Evolutionary conservation across 2,329 filamentous ascomycete genomes (phyloP), one percentile per base, ranked within the genome.

Genomic region (Raffaelea ambrosiae): DNA sequence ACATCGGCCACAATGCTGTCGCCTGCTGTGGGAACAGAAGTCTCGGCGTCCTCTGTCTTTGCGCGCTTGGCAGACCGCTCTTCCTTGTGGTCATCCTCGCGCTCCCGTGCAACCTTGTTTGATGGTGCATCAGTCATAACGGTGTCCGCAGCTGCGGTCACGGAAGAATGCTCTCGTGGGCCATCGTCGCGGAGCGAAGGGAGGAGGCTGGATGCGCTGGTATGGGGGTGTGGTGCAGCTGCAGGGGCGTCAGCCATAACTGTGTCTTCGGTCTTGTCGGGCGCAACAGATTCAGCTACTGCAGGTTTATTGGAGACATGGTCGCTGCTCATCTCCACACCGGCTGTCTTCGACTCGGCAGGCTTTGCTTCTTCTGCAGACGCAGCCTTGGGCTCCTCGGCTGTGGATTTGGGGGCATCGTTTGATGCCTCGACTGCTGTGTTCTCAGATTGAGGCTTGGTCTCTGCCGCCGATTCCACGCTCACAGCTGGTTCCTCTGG

Each of bases 1-100:
- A 57, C 8, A 9, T 19, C 14, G 43, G 45, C 63, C 58, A 13
- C 26, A 29, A 29, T 9, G 31, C 20, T 18, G 21, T 10, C 11
- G 16, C 18, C 19, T 10, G 22, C 54, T 8, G 55, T n/a, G 61
- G 58, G 20, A 10, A 54, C 47, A 7, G 57, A 47, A 1, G 55
- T 52, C 16, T 50, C 55, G 2, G 23, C 33, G 11, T 54, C 63
- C 29, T 70, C 68, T 1, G 87, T 85, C 66, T 83, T 91, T 35
- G 86, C 80, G 22, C 90, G 83, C 70, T 96, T 96, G 1, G 88
- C 78, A 16, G 79, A 78, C 46, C 84, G 88, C 54, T 88, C 78
- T 11, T 71, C 70, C 14, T 68, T 68, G 1, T 71, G 70, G 54
- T 95, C 88, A 4, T 88, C 83, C 50, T 95, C 88, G 14, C 90